Base-by-base conservation (phyloP, 2,329 filamentous ascomycete species). In the Dendrostoma leiphaemia region DNA sequence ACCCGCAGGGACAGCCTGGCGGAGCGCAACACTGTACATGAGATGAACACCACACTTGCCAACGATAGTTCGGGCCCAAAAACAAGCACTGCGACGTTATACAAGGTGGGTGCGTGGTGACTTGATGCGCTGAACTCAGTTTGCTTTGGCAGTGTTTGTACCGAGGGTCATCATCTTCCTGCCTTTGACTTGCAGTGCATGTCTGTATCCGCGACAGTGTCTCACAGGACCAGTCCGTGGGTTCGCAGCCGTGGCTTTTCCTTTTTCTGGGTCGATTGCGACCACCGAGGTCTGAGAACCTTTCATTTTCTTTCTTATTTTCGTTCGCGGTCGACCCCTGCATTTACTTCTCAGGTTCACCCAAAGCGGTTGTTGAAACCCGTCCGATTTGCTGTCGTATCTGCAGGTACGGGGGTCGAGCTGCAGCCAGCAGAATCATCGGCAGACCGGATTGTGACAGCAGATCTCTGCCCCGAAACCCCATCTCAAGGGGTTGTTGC, bases 161-260 rank as follows among this genome's bases (percentile, higher is more conserved):
- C n/a, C n/a, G n/a, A n/a, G n/a, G n/a, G n/a, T n/a, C n/a, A n/a
- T n/a, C n/a, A n/a, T n/a, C n/a, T n/a, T n/a, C n/a, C n/a, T n/a
- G n/a, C n/a, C n/a, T n/a, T n/a, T n/a, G n/a, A n/a, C n/a, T n/a
- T n/a, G n/a, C n/a, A n/a, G n/a, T n/a, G n/a, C n/a, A n/a, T n/a
- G n/a, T n/a, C n/a, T n/a, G n/a, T n/a, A n/a, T n/a, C n/a, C 43
- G 53, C 53, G 34, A 43, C 53, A 46, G 28, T 57, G 51, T 57
- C 48, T 57, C 52, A 54, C 46, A 54, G 15, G 13, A 35, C 24
- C 24, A 37, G 28, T 6, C 44, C 40, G 15, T 21, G 46, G 15
- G 10, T 35, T 24, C 46, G 34, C 35, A 44, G n/a, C 21, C 26
- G 26, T 41, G 17, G 29, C 32, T 9, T 41, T 24, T 41, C 13